phyloP scores from a whole-genome alignment of 768 basidiomycete genomes.

The Naganishia vishniacii region DNA sequence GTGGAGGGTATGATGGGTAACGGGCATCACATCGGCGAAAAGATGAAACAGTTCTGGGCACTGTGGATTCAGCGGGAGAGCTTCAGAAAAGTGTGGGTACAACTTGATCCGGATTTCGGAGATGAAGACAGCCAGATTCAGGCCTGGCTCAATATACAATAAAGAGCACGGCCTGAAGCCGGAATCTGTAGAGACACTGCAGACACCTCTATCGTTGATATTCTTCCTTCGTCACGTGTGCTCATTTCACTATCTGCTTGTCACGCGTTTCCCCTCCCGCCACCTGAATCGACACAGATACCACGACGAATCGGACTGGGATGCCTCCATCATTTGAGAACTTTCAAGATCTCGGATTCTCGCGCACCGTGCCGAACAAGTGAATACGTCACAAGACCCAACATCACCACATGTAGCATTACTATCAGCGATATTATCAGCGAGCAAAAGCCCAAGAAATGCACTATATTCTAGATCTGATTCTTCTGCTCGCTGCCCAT shows the following conservation, averaged over 20 bases:
- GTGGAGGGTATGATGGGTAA: conserved; percentile 55
- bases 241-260: neutral
- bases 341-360: too few species aligned
- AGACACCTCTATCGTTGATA: too few species aligned
- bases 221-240: neutral
- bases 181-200: neutral
- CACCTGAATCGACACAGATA: neutral
- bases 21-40: conserved; percentile 51
- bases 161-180: neutral
- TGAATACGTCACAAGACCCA: too few species aligned
- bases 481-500: too few species aligned
- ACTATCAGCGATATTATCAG: too few species aligned
- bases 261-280: too few species aligned
- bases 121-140: conserved; percentile 15
- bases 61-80: conserved; percentile 60
- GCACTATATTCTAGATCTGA: too few species aligned
- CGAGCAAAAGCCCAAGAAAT: too few species aligned
- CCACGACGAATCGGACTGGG: conserved; percentile 1
- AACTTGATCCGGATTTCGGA: conserved; percentile 11
- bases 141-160: conserved; percentile 15
- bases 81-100: conserved; percentile 63
- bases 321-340: neutral
- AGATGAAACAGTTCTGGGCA: conserved; percentile 70
- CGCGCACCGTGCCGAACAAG: too few species aligned
- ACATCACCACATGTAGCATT: too few species aligned